A percentile compares a stretch with the other conserved stretches of the same genome.
Conservation (phyloP, 441 rosid species). For the Pelargonium citronellum region DNA sequence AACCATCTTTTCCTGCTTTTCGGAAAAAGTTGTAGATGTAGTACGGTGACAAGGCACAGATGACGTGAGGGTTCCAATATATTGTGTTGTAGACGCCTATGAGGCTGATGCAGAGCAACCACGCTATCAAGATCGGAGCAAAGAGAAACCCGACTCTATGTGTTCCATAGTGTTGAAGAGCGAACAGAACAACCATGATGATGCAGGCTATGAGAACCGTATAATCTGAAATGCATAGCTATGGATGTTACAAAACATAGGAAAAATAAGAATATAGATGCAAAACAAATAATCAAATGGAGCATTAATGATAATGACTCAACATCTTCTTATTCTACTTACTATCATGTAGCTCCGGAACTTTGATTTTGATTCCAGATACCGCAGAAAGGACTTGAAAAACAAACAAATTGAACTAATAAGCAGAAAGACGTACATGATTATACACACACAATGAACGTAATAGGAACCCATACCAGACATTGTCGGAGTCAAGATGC, state of each 20-base stretch:
- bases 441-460: neutral
- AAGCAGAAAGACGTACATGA: neutral
- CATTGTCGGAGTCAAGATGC: constrained; percentile 91
- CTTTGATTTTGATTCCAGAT: constrained; percentile 57
- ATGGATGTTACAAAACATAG: constrained; percentile 7
- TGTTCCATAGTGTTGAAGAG: constrained; percentile 95
- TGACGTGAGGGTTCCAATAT: constrained; percentile 73
- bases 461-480: constrained; percentile 45
- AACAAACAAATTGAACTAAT: neutral
- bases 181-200: constrained; percentile 81
- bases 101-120: constrained; percentile 88
- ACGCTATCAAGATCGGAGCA: constrained; percentile 71
- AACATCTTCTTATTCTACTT: neutral
- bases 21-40: constrained; percentile 95
- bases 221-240: constrained; percentile 50
- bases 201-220: constrained; percentile 84
- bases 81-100: constrained; percentile 82
- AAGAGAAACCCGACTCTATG: constrained; percentile 82
- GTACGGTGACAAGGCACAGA: constrained; percentile 82
- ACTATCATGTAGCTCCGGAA: constrained; percentile 57
- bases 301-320: too few species aligned
- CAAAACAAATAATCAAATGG: too few species aligned
- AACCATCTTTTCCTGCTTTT: constrained; percentile 79
- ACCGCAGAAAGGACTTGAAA: constrained; percentile 74
- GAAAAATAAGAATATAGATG: constrained; percentile 13